Percentiles rank a stretch among this genome's conserved stretches.
Evolutionary conservation across 257 asterid species (phyloP).

Genomic region (Solanum piurae): DNA sequence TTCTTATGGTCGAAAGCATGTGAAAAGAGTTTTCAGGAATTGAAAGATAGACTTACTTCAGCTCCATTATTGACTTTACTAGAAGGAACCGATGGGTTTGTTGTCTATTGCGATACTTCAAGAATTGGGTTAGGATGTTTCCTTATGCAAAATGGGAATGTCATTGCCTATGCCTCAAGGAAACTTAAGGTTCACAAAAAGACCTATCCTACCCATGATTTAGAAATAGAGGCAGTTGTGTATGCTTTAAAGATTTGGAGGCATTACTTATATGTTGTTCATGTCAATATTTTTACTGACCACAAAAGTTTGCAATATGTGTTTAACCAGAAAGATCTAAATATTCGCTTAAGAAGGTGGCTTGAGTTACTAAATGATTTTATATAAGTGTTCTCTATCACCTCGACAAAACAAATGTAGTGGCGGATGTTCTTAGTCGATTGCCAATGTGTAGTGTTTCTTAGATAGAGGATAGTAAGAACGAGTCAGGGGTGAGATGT

Average conservation of each 20-base stretch:
- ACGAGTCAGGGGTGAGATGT: not conserved
- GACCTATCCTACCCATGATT: too few relatives aligned
- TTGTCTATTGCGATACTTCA: not conserved
- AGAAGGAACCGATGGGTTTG: not conserved
- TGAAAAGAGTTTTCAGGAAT: not conserved
- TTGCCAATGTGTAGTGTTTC: not conserved
- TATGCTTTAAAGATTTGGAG: not conserved
- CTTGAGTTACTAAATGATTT: not conserved
- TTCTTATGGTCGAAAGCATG: not conserved
- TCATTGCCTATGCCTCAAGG: not conserved
- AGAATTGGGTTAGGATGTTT: not conserved
- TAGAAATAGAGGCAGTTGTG: not conserved
- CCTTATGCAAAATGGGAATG: not conserved
- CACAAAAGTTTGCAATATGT: not conserved
- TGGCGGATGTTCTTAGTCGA: not conserved
- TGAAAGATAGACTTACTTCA: too few relatives aligned
- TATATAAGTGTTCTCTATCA: not conserved
- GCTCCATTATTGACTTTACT: not conserved
- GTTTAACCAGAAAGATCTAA: not conserved
- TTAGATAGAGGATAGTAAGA: not conserved
- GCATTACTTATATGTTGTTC: not conserved
- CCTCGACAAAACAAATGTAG: not conserved
- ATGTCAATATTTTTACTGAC: not conserved
- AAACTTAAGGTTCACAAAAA: not conserved
- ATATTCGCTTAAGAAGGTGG: not conserved